phyloP scores from a whole-genome alignment of 768 basidiomycete species.

The Mycena chlorophos region DNA sequence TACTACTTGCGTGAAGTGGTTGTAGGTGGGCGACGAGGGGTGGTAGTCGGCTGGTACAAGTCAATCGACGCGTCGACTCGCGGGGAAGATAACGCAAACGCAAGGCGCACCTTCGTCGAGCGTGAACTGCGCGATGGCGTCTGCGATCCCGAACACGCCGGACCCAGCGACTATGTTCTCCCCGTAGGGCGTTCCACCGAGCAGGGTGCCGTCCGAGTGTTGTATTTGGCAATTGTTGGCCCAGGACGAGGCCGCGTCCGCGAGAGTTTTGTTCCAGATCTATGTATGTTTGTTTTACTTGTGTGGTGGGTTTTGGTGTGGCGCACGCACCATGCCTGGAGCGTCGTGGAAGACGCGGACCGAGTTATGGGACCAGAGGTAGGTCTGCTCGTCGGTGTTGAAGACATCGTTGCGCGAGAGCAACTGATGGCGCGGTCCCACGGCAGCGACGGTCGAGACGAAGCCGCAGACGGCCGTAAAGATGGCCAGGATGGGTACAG shows the following conservation, averaged over 20 bases:
- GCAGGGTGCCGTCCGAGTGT: conserved; percentile 47
- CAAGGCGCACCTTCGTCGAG: conserved; percentile 45
- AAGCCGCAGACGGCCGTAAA: neutral
- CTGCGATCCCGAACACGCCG: conserved; percentile 41
- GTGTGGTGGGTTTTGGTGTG: neutral
- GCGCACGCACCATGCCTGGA: conserved; percentile 32
- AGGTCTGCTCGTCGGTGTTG: neutral
- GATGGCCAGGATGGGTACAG: neutral
- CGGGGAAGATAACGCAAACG: neutral
- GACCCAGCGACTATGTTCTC: conserved; percentile 60
- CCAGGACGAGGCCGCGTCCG: conserved; percentile 50
- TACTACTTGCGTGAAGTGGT: conserved; percentile 65
- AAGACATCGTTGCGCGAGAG: neutral
- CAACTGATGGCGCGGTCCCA: neutral
- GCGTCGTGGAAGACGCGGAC: conserved; percentile 46
- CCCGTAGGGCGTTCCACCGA: conserved; percentile 41
- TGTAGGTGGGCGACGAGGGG: conserved; percentile 47
- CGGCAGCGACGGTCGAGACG: neutral
- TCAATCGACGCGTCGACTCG: neutral
- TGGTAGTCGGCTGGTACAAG: conserved; percentile 39
- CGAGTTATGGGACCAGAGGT: conserved; percentile 48
- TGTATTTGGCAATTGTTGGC: conserved; percentile 49
- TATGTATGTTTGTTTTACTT: neutral
- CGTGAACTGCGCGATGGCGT: conserved; percentile 50
- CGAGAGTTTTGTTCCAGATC: conserved; percentile 50